Evolutionary conservation across 345 rosid species (phyloP).

Genomic region (Acer negundo): DNA sequence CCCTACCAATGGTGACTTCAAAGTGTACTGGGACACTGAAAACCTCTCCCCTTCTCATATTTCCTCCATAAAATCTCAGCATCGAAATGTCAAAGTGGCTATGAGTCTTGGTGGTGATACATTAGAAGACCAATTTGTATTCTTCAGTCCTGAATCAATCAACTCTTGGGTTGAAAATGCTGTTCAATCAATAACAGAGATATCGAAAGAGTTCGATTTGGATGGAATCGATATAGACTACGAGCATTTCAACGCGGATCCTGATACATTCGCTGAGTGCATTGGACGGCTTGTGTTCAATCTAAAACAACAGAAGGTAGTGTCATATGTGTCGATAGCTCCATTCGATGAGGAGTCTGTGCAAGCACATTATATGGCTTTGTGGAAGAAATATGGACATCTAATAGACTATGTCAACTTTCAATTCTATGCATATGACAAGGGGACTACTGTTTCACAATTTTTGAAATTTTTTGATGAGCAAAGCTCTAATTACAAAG

Average conservation of each 20-base stretch:
- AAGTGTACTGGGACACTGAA: slow-evolving; percentile 40
- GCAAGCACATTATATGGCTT: slow-evolving; percentile 49
- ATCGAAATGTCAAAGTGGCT: slow-evolving; percentile 48
- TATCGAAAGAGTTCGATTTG: slow-evolving; percentile 32
- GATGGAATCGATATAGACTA: slow-evolving; percentile 64
- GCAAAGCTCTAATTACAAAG: slow-evolving; percentile 45
- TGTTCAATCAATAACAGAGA: slow-evolving; percentile 40
- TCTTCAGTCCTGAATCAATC: slow-evolving; percentile 41
- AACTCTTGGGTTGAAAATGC: slow-evolving; percentile 56
- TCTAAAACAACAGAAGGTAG: slow-evolving; percentile 31
- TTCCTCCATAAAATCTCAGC: slow-evolving; percentile 38
- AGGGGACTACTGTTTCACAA: slow-evolving; percentile 39
- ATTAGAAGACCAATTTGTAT: slow-evolving; percentile 5
- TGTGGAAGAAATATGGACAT: slow-evolving; percentile 56
- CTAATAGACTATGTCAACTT: slow-evolving; percentile 64
- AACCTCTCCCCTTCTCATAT: slow-evolving; percentile 41
- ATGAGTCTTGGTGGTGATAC: slow-evolving; percentile 63
- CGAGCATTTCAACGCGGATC: slow-evolving; percentile 50
- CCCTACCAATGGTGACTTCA: slow-evolving; percentile 53
- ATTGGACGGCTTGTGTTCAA: slow-evolving; percentile 43
- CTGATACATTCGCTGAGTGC: slow-evolving; percentile 57
- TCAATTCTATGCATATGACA: slow-evolving; percentile 55
- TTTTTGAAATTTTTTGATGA: slow-evolving; percentile 37
- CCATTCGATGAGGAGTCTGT: slow-evolving; percentile 43
- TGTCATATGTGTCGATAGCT: slow-evolving; percentile 54